Conservation (phyloP, 768 basidiomycete genomes). For the Cubamyces sp. region DNA sequence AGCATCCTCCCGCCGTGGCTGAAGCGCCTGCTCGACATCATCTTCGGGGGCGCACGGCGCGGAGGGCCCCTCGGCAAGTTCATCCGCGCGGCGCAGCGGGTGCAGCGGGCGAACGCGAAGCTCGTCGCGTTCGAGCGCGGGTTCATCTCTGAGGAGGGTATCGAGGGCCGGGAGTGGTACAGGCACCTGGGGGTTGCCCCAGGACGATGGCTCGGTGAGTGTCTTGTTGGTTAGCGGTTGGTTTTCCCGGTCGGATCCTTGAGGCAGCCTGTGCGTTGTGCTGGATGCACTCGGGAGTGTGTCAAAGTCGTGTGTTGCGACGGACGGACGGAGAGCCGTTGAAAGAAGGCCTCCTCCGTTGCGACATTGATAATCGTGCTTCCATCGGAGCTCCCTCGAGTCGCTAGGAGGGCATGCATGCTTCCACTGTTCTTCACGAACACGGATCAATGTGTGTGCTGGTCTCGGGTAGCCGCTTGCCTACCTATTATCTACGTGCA, state of each 20-base stretch:
- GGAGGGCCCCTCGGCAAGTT: constrained; percentile 42
- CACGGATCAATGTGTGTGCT: background rate
- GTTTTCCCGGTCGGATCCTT: background rate
- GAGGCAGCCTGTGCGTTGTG: background rate
- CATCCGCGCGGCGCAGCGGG: constrained; percentile 59
- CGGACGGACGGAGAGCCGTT: background rate
- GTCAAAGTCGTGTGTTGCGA: background rate
- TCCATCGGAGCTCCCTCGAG: too few relatives aligned
- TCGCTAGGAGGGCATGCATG: too few relatives aligned
- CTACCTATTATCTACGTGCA: background rate
- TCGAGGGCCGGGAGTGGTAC: constrained; percentile 85
- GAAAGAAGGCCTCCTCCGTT: too few relatives aligned
- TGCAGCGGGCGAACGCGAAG: constrained; percentile 64
- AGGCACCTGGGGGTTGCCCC: constrained; percentile 85
- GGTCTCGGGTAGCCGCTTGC: background rate
- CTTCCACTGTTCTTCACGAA: too few relatives aligned
- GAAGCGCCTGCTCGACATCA: constrained; percentile 18
- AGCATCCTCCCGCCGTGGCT: constrained; percentile 24
- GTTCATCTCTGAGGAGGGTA: constrained; percentile 77
- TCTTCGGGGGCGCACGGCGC: constrained; percentile 11
- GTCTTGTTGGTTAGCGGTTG: background rate
- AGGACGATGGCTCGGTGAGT: constrained; percentile 78
- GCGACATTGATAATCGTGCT: too few relatives aligned
- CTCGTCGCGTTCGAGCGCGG: constrained; percentile 76
- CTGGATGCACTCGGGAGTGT: background rate